phyloP scores from a whole-genome alignment of 208 protist genomes.

The Trypanosoma brucei region DNA sequence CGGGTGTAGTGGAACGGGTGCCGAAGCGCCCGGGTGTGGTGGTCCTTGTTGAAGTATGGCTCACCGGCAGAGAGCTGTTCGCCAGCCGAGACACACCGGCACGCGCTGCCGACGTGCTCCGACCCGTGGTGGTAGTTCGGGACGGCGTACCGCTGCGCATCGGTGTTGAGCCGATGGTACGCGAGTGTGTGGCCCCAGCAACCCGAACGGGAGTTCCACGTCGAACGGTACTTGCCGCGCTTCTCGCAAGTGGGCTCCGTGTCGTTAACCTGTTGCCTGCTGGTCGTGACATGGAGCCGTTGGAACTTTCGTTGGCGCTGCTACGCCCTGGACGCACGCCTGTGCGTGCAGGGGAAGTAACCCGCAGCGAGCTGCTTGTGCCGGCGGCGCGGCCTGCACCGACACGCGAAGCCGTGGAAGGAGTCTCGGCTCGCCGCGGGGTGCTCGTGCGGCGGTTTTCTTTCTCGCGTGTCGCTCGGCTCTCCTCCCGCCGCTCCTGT shows the following conservation, averaged over 20 bases:
- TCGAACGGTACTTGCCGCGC: slow-evolving; percentile 69
- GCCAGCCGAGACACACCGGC: slow-evolving; percentile 1
- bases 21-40: slow-evolving; percentile 16
- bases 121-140: slow-evolving; percentile 9
- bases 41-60: neutral
- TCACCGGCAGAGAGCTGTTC: slow-evolving; percentile 3
- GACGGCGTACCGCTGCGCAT: slow-evolving; percentile 22
- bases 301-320: slow-evolving; percentile 19
- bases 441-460: slow-evolving; percentile 22
- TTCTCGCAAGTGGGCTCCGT: slow-evolving; percentile 68
- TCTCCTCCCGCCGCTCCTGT: slow-evolving; percentile 32
- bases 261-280: slow-evolving; percentile 28
- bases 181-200: neutral
- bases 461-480: slow-evolving; percentile 22
- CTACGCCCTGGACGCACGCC: slow-evolving; percentile 26
- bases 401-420: slow-evolving; percentile 41
- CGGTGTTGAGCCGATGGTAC: slow-evolving; percentile 54
- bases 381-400: slow-evolving; percentile 38
- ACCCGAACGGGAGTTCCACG: slow-evolving; percentile 59
- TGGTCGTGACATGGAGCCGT: slow-evolving; percentile 29
- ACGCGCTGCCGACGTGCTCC: slow-evolving; percentile 17
- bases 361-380: slow-evolving; percentile 27
- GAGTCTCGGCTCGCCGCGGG: slow-evolving; percentile 61
- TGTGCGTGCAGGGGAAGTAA: slow-evolving; percentile 31
- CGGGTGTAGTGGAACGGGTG: slow-evolving; percentile 19